phyloP scores from a whole-genome alignment of 202 grass and related monocot species.

The Setaria italica region DNA sequence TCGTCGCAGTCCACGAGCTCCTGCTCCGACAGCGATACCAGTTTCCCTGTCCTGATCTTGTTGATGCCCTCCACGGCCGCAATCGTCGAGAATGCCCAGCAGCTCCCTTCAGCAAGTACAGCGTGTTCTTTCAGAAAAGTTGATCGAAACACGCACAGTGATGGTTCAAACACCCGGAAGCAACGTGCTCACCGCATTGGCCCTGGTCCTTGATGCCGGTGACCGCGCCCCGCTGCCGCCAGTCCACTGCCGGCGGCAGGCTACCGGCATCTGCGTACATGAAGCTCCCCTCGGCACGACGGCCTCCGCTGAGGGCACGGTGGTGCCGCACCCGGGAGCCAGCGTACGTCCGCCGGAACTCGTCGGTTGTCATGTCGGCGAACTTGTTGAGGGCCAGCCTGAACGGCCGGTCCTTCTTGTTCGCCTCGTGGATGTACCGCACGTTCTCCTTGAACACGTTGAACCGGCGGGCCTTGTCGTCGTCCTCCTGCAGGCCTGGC shows the following conservation, averaged over 20 bases:
- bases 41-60: slow-evolving; percentile 62
- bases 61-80: slow-evolving; percentile 74
- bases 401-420: slow-evolving; percentile 59
- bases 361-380: slow-evolving; percentile 68
- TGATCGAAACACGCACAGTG: not conserved
- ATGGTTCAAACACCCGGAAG: not conserved
- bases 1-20: slow-evolving; percentile 70
- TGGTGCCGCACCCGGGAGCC: slow-evolving; percentile 56
- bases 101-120: slow-evolving; percentile 53
- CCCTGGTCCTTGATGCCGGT: slow-evolving; percentile 76
- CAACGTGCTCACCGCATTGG: slow-evolving; percentile 56
- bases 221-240: slow-evolving; percentile 62
- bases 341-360: slow-evolving; percentile 63
- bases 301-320: slow-evolving; percentile 34
- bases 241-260: slow-evolving; percentile 53
- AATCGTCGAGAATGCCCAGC: slow-evolving; percentile 74
- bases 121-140: not conserved
- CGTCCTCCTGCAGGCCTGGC: not conserved
- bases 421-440: slow-evolving; percentile 61
- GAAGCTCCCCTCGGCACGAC: slow-evolving; percentile 13
- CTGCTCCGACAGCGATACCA: slow-evolving; percentile 75
- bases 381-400: slow-evolving; percentile 79
- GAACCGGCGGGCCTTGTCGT: slow-evolving; percentile 42
- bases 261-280: slow-evolving; percentile 36
- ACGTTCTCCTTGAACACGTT: slow-evolving; percentile 78